Conservation (phyloP, 2,329 filamentous ascomycete genomes). For the Elsinoe fawcettii region DNA sequence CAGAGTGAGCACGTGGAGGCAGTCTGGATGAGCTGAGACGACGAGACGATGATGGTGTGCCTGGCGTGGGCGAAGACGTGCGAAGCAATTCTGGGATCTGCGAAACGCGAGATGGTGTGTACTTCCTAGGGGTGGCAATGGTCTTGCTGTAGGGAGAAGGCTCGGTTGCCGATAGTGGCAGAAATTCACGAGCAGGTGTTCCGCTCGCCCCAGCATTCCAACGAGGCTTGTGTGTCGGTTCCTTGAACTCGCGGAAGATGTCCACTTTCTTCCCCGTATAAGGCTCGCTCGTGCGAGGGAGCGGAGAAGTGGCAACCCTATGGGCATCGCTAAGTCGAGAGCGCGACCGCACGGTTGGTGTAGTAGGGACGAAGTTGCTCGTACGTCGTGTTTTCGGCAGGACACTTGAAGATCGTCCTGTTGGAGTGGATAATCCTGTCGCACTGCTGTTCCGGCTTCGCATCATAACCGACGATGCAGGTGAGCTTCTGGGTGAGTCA, state of each 20-base stretch:
- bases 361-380: constrained; percentile 11
- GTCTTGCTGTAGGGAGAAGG: constrained; percentile 29
- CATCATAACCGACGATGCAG: constrained; percentile 48
- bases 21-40: not conserved
- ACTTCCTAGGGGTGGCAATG: constrained; percentile 17
- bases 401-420: constrained; percentile 15
- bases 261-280: constrained; percentile 17
- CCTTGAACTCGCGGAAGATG: constrained; percentile 35
- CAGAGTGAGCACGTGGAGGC: constrained; percentile 2
- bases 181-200: constrained; percentile 23
- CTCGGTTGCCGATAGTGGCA: constrained; percentile 28
- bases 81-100: not conserved
- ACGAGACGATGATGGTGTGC: constrained; percentile 1
- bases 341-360: constrained; percentile 14
- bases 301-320: not conserved
- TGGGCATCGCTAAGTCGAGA: constrained; percentile 16
- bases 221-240: constrained; percentile 52
- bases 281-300: constrained; percentile 12
- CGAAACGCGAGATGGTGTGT: constrained; percentile 8
- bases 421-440: constrained; percentile 38
- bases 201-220: constrained; percentile 66
- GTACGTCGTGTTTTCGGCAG: not conserved
- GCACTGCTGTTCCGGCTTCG: constrained; percentile 46
- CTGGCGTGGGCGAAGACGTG: not conserved
- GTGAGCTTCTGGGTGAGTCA: constrained; percentile 55